Base-by-base conservation (phyloP, 257 asterid genomes). In the Sherardia arvensis region DNA sequence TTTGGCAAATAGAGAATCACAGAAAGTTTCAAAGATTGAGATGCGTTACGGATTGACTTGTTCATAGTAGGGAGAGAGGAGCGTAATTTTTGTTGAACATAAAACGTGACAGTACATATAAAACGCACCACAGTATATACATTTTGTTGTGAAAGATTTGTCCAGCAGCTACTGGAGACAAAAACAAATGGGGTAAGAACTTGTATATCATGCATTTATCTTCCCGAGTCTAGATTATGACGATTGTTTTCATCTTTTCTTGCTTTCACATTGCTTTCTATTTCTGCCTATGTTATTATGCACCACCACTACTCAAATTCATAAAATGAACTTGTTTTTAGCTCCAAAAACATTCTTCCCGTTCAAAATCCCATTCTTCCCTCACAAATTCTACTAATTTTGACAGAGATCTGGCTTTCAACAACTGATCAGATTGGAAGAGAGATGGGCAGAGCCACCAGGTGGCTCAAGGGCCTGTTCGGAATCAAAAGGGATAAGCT, bases 391-490 rank as follows among this genome's bases (percentile, higher is more conserved):
- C 5, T 25, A 10, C 4, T 7, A 26, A 55, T 22, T n/a, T 58
- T 71, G 60, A 48, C 40, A 17, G 6, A 2, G 27, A 18, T 10
- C 30, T 26, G 53, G 30, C 11, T 36, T 62, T 28, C 5, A 64
- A 64, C 22, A 29, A 48, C 32, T 25, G 49, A 51, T 43, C 0
- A 1, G 53, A 48, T 22, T 12, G 34, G n/a, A 3, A n/a, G n/a
- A 49, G 25, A 65, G 49, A 85, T 86, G 91, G 91, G 89, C 11
- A 80, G 70, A 71, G 79, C 85, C 6, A 69, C 84, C 0, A 75
- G 85, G 58, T 86, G 95, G 91, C 33, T 84, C 25, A 86, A 77
- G 75, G 76, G 69, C 40, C 53, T 84, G 23, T 80, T 86, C 63
- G 91, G 87, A 22, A 73, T 71, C 0, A 82, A 71, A 69, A 61